Percentiles rank a stretch among this genome's conserved stretches.
phyloP scores from a whole-genome alignment of 257 asterid genomes.

The Catharanthus roseus region DNA sequence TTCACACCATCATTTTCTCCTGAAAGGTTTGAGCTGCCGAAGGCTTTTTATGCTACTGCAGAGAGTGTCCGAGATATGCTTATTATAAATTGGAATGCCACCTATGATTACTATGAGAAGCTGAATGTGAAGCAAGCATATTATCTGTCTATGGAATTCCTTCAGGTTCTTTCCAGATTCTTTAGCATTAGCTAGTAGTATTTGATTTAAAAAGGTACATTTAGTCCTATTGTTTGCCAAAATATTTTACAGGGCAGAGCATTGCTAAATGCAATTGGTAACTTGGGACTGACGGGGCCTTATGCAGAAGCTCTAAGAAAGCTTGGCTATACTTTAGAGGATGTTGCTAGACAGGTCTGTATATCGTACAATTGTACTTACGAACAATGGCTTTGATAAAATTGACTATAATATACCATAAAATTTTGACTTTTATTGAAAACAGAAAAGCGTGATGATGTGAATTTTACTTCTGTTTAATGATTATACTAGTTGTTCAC shows the following conservation, averaged over 20 bases:
- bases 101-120: constrained; percentile 47
- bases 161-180: constrained; percentile 43
- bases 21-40: constrained; percentile 41
- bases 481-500: neutral
- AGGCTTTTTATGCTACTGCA: constrained; percentile 55
- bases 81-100: constrained; percentile 53
- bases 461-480: neutral
- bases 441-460: neutral
- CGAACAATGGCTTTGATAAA: too few relatives aligned
- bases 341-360: constrained; percentile 46
- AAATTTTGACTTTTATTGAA: neutral
- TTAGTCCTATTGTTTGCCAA: neutral
- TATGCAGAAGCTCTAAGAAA: constrained; percentile 58
- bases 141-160: constrained; percentile 63
- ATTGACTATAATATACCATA: neutral
- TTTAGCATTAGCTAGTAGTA: neutral
- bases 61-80: constrained; percentile 62
- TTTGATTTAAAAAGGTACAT: neutral
- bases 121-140: constrained; percentile 51
- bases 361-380: neutral
- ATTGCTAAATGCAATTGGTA: constrained; percentile 54
- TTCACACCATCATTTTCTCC: constrained; percentile 58
- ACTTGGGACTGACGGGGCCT: constrained; percentile 52
- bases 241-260: constrained; percentile 49
- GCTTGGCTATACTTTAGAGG: constrained; percentile 49